phyloP scores from a whole-genome alignment of 2,329 filamentous ascomycete genomes.

The Arthrinium puccinioides region DNA sequence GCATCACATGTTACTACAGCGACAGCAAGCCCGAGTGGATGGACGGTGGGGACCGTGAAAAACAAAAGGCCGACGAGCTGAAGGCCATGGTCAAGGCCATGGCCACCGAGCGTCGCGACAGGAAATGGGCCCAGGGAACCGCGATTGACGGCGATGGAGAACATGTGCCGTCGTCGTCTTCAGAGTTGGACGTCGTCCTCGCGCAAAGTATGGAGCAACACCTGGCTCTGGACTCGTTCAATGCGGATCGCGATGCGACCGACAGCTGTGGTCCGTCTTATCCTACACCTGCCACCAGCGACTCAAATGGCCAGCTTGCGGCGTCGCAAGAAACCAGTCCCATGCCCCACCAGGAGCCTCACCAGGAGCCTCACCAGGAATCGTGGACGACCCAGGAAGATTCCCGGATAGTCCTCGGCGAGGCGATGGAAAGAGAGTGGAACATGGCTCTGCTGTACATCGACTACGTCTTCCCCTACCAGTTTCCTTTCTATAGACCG shows the following conservation, averaged over 20 bases:
- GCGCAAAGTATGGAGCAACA: constrained; percentile 3
- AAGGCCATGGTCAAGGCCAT: constrained; percentile 52
- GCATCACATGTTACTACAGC: constrained; percentile 48
- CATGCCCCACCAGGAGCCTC: not conserved
- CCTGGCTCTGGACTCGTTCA: constrained; percentile 3
- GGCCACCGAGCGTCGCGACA: constrained; percentile 41
- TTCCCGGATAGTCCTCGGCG: too few species aligned
- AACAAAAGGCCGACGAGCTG: constrained; percentile 42
- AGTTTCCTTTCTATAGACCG: constrained; percentile 57
- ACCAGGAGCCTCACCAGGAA: not conserved
- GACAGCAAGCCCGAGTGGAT: constrained; percentile 50
- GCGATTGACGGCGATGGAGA: constrained; percentile 20
- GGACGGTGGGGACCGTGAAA: constrained; percentile 43
- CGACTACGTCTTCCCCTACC: constrained; percentile 54
- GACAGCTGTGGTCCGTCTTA: constrained; percentile 2
- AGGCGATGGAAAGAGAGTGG: constrained; percentile 14
- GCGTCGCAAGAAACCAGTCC: not conserved
- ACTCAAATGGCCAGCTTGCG: not conserved
- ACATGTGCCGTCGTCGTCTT: too few species aligned
- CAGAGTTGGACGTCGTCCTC: too few species aligned
- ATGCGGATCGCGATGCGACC: not conserved
- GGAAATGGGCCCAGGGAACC: constrained; percentile 39
- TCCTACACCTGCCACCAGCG: constrained; percentile 4
- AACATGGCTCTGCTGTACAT: constrained; percentile 50
- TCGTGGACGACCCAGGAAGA: not conserved